These are phyloP conservation scores for Syncephalastrum contaminatum DNA, from an alignment of 371 early-diverging fungal genomes.

Conservation along the genomic window DNA sequence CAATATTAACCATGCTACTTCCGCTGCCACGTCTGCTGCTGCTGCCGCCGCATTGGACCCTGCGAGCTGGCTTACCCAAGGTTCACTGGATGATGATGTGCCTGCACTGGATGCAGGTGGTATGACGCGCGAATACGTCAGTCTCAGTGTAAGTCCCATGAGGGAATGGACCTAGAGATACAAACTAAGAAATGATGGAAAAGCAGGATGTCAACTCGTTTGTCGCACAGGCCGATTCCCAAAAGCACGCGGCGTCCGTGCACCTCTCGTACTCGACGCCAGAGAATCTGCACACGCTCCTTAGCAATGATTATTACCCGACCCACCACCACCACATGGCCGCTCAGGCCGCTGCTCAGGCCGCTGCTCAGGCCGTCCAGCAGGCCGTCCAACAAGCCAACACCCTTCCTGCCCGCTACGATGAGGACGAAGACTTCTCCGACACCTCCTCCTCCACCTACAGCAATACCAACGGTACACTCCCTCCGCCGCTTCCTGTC, in stretches of 20 bases:
- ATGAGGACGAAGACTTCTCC: too few species aligned
- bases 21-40: slow-evolving; percentile 7
- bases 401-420: too few species aligned
- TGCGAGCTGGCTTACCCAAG: slow-evolving; percentile 4
- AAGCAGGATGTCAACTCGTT: slow-evolving; percentile 44
- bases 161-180: neutral
- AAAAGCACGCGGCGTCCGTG: slow-evolving; percentile 21
- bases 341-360: too few species aligned
- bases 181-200: neutral
- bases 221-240: slow-evolving; percentile 40
- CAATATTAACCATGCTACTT: slow-evolving; percentile 7
- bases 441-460: too few species aligned
- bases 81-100: neutral
- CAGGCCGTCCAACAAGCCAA: too few species aligned
- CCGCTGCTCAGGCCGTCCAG: too few species aligned
- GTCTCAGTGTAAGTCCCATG: slow-evolving; percentile 31
- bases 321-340: too few species aligned
- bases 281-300: slow-evolving; percentile 11
- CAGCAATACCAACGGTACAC: too few species aligned
- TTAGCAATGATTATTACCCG: slow-evolving; percentile 7
- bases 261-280: slow-evolving; percentile 22
- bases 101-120: neutral
- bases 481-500: too few species aligned
- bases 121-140: slow-evolving; percentile 25
- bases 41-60: slow-evolving; percentile 11